These are phyloP conservation scores for Mucor sp. DNA, from an alignment of 371 early-diverging fungal species.

Conservation along the genomic window DNA sequence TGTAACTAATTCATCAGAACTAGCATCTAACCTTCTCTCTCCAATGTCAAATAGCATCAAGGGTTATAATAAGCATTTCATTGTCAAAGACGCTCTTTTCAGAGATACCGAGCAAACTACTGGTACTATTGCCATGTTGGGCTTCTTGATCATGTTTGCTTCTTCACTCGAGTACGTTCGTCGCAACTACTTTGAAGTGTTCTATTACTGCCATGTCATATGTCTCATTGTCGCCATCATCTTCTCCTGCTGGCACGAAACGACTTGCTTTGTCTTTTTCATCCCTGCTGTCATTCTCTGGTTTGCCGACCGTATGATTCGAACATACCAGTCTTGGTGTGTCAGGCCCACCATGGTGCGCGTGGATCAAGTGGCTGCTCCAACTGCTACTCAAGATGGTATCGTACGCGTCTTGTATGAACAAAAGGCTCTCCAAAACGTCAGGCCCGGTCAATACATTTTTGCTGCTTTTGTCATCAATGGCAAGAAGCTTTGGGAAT, in stretches of 20 bases:
- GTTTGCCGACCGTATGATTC: slow-evolving; percentile 37
- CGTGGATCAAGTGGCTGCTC: slow-evolving; percentile 22
- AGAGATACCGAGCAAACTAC: slow-evolving; percentile 34
- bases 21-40: neutral
- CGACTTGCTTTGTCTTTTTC: slow-evolving; percentile 37
- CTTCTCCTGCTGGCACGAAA: slow-evolving; percentile 38
- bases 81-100: slow-evolving; percentile 31
- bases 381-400: slow-evolving; percentile 28
- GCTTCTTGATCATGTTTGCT: slow-evolving; percentile 38
- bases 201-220: slow-evolving; percentile 42
- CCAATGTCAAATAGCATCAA: neutral
- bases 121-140: slow-evolving; percentile 41
- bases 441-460: slow-evolving; percentile 46
- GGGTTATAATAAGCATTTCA: slow-evolving; percentile 16
- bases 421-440: slow-evolving; percentile 20
- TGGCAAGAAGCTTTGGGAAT: slow-evolving; percentile 23
- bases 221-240: slow-evolving; percentile 38
- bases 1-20: slow-evolving; percentile 14
- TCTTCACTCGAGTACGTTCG: slow-evolving; percentile 43
- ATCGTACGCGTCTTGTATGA: slow-evolving; percentile 39
- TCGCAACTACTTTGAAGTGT: slow-evolving; percentile 46
- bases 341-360: slow-evolving; percentile 14
- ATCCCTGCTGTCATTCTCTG: slow-evolving; percentile 40
- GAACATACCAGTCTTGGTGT: slow-evolving; percentile 46
- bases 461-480: slow-evolving; percentile 37